These are phyloP conservation scores for Chrysophaeum taylorii DNA, from an alignment of 352 stramenopile species.

Conservation along the genomic window DNA sequence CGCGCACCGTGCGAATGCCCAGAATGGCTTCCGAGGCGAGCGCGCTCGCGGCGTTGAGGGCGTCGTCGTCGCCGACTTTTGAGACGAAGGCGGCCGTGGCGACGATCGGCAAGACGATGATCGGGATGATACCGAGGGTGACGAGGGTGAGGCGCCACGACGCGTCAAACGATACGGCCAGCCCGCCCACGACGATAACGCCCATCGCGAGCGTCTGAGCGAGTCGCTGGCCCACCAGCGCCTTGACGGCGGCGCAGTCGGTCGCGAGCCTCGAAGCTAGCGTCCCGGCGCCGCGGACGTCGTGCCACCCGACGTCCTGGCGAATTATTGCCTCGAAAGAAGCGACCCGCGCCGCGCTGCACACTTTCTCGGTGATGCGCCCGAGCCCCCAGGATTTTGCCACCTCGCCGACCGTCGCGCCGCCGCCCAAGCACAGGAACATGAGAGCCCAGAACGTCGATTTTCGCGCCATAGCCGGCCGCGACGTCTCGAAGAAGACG, in stretches of 20 bases:
- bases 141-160: conserved; percentile 12
- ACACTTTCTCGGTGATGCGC: neutral
- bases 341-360: neutral
- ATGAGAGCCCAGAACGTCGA: conserved; percentile 9
- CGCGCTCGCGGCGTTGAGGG: neutral
- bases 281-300: conserved; percentile 45
- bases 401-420: neutral
- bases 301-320: conserved; percentile 58
- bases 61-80: neutral
- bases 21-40: conserved; percentile 19
- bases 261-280: conserved; percentile 46
- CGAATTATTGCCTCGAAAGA: conserved; percentile 39
- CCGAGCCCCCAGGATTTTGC: neutral
- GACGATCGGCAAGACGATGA: conserved; percentile 28
- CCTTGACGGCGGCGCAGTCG: conserved; percentile 51
- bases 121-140: conserved; percentile 16
- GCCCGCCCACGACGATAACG: conserved; percentile 9
- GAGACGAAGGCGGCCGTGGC: neutral
- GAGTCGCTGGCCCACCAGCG: conserved; percentile 43
- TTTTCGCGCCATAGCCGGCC: neutral
- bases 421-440: neutral
- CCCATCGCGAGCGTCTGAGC: neutral
- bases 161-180: neutral
- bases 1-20: conserved; percentile 26
- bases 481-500: neutral